Evolutionary conservation across 345 rosid genomes (phyloP), one percentile per base, ranked within the genome.

Genomic region (Psidium guajava): DNA sequence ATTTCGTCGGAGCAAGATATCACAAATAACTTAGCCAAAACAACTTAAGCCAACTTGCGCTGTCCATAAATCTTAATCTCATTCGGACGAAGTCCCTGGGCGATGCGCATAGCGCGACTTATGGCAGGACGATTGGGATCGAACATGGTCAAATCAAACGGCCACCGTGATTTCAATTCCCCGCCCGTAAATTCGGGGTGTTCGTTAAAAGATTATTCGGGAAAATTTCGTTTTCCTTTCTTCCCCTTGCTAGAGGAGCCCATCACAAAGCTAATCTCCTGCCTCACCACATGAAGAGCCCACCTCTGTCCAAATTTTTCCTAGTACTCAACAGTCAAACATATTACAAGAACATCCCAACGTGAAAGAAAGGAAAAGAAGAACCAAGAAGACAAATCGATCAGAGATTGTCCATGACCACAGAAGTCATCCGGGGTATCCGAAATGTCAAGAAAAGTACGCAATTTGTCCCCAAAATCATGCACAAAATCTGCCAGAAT

Each of bases 401-500:
- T 81, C 18, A 20, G 18, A 80, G 0, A 36, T 42, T 27, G 22
- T 77, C 15, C 9, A 42, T 24, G 54, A 4, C 80, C 13, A 9
- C 40, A 69, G 24, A 69, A 32, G 80, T 36, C 24, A 47, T 36
- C 80, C 47, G 4, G 47, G 57, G 77, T 69, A 36, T 36, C 54
- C 54, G 21, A 59, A 42, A 84, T 84, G 77, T 40, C 77, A 59
- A 13, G n/a, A 16, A 6, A 8, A 27, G 54, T 24, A 81, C 16
- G 61, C 77, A 61, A 16, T 88, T 83, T 12, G 42, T 36, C 58
- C 85, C 89, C 20, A 1, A 61, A 86, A 82, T 86, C 89, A 84
- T 83, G 91, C 91, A 86, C 28, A 88, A 83, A 88, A 87, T 52
- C 86, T 20, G 91, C 84, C 40, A 82, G 20, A 7, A 82, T 27